These are phyloP conservation scores for Lipomyces chichibuensis DNA, from an alignment of 805 yeast genomes.

Conservation along the genomic window DNA sequence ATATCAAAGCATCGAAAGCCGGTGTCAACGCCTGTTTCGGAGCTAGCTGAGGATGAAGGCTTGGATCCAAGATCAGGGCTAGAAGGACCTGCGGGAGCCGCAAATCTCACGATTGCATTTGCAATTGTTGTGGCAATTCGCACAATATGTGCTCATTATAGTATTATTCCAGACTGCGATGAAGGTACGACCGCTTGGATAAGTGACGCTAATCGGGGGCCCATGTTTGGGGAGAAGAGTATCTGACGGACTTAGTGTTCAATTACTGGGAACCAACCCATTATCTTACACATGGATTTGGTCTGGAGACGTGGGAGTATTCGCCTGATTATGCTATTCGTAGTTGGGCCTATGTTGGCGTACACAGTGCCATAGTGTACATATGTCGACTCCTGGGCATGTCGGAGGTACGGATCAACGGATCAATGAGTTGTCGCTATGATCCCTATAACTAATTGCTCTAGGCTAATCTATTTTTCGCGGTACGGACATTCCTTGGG, in stretches of 20 bases:
- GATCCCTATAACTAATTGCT: background rate
- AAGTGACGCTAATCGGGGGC: background rate
- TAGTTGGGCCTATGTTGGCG: conserved; percentile 77
- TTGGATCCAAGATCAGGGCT: conserved; percentile 9
- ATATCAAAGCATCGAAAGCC: background rate
- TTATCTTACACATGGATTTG: conserved; percentile 73
- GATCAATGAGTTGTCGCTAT: background rate
- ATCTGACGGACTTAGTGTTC: conserved; percentile 49
- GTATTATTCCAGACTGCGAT: conserved; percentile 88
- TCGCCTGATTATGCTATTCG: conserved; percentile 87
- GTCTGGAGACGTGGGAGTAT: conserved; percentile 96
- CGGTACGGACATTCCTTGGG: conserved; percentile 53
- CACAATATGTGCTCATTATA: conserved; percentile 51
- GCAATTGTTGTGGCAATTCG: conserved; percentile 40
- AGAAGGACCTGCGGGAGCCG: conserved; percentile 7
- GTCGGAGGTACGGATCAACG: conserved; percentile 18
- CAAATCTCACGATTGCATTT: conserved; percentile 17
- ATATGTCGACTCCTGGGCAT: conserved; percentile 34
- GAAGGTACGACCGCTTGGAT: conserved; percentile 49
- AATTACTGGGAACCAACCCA: conserved; percentile 96
- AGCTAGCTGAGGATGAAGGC: background rate
- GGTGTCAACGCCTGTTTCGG: background rate
- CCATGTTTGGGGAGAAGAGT: background rate
- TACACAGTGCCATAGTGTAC: conserved; percentile 43
- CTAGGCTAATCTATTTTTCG: conserved; percentile 51